Evolutionary conservation across 768 basidiomycete genomes (phyloP).

Genomic region (Leccinum fibrillosum): DNA sequence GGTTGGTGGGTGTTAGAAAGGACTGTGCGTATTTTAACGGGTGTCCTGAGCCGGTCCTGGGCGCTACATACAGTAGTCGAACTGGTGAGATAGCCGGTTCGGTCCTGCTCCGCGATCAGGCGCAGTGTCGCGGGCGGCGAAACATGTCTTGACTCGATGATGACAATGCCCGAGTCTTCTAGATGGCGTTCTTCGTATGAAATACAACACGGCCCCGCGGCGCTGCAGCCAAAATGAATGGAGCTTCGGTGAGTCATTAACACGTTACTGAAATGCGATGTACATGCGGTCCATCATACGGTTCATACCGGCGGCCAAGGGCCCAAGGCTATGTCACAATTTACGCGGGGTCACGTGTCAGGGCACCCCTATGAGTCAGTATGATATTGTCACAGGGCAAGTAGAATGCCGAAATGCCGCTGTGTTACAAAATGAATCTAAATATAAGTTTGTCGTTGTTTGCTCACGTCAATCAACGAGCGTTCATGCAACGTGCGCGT

Average conservation of each 20-base stretch:
- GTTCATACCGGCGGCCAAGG: too few relatives aligned
- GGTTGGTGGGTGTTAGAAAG: background rate
- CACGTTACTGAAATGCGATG: background rate
- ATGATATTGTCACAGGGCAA: too few relatives aligned
- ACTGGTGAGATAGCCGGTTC: conserved; percentile 4
- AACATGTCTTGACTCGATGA: background rate
- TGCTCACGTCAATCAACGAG: background rate
- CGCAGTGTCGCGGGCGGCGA: background rate
- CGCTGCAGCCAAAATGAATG: conserved; percentile 2
- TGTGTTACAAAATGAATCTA: background rate
- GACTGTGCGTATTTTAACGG: conserved; percentile 12
- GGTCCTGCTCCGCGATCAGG: conserved; percentile 4
- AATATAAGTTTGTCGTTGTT: background rate
- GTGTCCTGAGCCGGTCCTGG: background rate
- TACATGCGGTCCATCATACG: background rate
- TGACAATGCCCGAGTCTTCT: background rate
- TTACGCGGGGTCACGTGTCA: background rate
- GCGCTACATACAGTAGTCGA: conserved; percentile 7
- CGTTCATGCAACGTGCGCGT: background rate
- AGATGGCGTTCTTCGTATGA: background rate
- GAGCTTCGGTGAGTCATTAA: background rate
- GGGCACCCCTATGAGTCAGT: background rate
- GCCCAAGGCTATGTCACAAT: background rate
- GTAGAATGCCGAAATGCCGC: conserved; percentile 1
- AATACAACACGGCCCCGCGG: background rate